These are phyloP conservation scores for Kuraishia ogatae DNA, from an alignment of 805 yeast species.

Conservation along the genomic window DNA sequence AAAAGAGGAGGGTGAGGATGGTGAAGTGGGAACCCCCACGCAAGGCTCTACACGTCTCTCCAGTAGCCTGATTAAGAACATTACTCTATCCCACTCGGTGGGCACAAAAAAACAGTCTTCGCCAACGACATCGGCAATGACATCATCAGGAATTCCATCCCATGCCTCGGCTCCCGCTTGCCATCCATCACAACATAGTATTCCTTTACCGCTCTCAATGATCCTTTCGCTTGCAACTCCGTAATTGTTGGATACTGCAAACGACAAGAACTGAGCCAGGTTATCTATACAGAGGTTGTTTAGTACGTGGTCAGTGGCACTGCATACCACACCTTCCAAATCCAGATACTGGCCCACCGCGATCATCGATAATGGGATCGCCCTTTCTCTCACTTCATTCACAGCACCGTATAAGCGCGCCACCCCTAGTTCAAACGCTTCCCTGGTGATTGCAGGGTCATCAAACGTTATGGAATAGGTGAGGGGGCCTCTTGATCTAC, in stretches of 20 bases:
- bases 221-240: conserved; percentile 38
- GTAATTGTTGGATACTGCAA: conserved; percentile 34
- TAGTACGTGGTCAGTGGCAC: conserved; percentile 31
- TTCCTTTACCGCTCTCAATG: conserved; percentile 36
- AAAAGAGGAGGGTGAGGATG: background rate
- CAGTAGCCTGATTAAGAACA: conserved; percentile 33
- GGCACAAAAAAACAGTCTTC: conserved; percentile 45
- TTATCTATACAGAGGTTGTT: conserved; percentile 25
- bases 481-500: background rate
- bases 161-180: conserved; percentile 33
- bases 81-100: conserved; percentile 46
- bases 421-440: conserved; percentile 40
- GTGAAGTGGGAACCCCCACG: background rate
- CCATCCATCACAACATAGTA: conserved; percentile 41
- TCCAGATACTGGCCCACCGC: conserved; percentile 43
- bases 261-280: conserved; percentile 26
- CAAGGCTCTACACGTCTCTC: conserved; percentile 22
- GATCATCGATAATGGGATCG: conserved; percentile 32
- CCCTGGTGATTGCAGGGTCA: conserved; percentile 30
- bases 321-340: conserved; percentile 33
- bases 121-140: conserved; percentile 35
- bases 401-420: conserved; percentile 37
- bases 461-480: conserved; percentile 26
- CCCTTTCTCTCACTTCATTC: conserved; percentile 22
- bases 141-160: conserved; percentile 34